Conservation (phyloP, 176 grass and related monocot species). For the Hyparrhenia diplandra region DNA sequence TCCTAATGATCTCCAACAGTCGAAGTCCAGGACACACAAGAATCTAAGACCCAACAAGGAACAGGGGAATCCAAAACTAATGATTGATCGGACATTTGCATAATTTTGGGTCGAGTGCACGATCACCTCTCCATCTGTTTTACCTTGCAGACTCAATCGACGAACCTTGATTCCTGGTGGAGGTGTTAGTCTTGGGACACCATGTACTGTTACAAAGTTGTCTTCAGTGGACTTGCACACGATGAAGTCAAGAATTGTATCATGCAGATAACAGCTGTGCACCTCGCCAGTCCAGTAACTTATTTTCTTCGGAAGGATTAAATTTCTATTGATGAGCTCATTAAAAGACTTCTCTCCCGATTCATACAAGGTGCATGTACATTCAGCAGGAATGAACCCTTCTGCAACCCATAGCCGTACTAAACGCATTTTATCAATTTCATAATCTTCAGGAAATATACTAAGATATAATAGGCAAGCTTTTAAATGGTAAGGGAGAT, state of each 20-base stretch:
- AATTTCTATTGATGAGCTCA: conserved; percentile 21
- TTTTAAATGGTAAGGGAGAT: neutral
- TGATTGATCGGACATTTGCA: no score
- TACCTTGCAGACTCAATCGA: neutral
- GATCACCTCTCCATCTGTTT: neutral
- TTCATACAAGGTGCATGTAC: neutral
- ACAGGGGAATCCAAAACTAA: no score
- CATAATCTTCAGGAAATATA: neutral
- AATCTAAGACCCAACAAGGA: no score
- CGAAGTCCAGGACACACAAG: conserved; percentile 4
- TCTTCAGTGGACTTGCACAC: neutral
- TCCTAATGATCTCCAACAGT: no score
- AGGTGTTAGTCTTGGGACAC: neutral
- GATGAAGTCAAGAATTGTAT: conserved; percentile 11
- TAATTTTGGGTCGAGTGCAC: neutral
- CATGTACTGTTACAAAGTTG: conserved; percentile 4
- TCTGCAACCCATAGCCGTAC: neutral
- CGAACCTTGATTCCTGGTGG: neutral
- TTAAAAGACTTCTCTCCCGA: no score
- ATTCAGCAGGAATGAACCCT: neutral
- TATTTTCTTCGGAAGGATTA: neutral
- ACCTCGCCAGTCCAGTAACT: neutral
- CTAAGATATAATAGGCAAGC: neutral
- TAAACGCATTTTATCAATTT: neutral
- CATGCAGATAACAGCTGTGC: neutral